These are phyloP conservation scores for Allodekkera sacchari DNA, from an alignment of 805 yeast genomes.

Conservation along the genomic window DNA sequence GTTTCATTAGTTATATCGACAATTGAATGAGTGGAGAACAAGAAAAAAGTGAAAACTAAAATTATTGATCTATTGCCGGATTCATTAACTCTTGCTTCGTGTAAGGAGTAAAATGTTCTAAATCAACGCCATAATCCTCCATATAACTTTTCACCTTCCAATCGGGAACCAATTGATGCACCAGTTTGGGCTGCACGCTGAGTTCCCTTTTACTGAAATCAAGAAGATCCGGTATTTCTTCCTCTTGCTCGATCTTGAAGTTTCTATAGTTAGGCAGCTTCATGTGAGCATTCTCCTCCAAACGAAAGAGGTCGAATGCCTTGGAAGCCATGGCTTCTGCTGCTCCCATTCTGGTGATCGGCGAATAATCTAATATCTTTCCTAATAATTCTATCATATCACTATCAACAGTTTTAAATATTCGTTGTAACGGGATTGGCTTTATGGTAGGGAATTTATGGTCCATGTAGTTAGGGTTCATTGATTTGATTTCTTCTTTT, in stretches of 20 bases:
- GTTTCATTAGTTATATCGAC: too few species aligned
- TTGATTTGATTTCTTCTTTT: conserved; percentile 80
- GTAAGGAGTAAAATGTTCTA: conserved; percentile 34
- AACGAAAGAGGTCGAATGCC: conserved; percentile 48
- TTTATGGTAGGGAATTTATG: conserved; percentile 86
- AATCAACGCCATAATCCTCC: conserved; percentile 14
- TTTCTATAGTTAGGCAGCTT: conserved; percentile 28
- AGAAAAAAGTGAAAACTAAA: too few species aligned
- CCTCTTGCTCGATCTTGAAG: conserved; percentile 30
- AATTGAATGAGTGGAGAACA: too few species aligned
- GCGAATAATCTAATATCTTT: conserved; percentile 58
- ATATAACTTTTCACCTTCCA: conserved; percentile 19
- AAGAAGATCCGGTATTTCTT: conserved; percentile 37
- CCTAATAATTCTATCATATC: conserved; percentile 51
- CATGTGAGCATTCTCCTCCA: conserved; percentile 11
- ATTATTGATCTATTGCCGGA: conserved; percentile 14
- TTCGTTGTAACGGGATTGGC: conserved; percentile 64
- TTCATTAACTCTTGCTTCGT: conserved; percentile 27
- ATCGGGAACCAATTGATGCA: conserved; percentile 33
- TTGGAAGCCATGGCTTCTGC: conserved; percentile 41
- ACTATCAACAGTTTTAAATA: conserved; percentile 48
- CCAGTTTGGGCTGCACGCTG: conserved; percentile 34
- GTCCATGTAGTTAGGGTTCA: conserved; percentile 97
- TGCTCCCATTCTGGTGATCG: conserved; percentile 55
- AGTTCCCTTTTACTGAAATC: conserved; percentile 47